phyloP scores from a whole-genome alignment of 1,284 basidiomycete genomes.

The Austroboletus niveus region DNA sequence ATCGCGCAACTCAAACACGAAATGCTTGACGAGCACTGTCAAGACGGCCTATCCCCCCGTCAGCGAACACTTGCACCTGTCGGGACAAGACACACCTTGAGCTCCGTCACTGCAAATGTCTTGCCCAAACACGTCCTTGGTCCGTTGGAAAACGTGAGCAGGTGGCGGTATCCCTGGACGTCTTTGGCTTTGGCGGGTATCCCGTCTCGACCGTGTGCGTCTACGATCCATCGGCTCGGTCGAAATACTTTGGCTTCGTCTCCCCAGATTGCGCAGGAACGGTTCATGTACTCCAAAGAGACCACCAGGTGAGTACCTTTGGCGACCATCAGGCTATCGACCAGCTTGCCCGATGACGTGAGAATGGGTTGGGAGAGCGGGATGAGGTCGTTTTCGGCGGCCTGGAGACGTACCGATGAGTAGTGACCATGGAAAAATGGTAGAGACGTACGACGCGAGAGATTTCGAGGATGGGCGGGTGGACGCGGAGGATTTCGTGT shows the following conservation, averaged over 20 bases:
- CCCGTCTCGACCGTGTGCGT: not conserved
- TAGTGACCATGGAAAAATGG: not conserved
- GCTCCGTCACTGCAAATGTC: conserved; percentile 41
- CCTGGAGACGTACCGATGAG: conserved; percentile 26
- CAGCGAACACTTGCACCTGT: too few relatives aligned
- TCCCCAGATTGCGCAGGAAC: conserved; percentile 45
- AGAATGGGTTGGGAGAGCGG: conserved; percentile 27
- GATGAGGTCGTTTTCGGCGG: conserved; percentile 48
- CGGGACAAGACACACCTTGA: conserved; percentile 41
- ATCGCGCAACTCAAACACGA: conserved; percentile 21
- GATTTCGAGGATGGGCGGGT: conserved; percentile 28
- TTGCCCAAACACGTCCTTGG: conserved; percentile 43
- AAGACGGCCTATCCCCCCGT: conserved; percentile 5
- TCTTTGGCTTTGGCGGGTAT: conserved; percentile 31
- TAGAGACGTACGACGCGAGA: conserved; percentile 37
- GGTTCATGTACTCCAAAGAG: conserved; percentile 46
- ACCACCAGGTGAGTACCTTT: conserved; percentile 43
- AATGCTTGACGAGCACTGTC: conserved; percentile 9
- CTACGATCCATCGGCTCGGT: conserved; percentile 38
- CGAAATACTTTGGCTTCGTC: conserved; percentile 34
- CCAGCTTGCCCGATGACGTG: conserved; percentile 38
- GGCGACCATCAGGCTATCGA: conserved; percentile 40
- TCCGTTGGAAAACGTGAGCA: conserved; percentile 42
- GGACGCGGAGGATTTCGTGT: conserved; percentile 21
- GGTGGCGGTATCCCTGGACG: conserved; percentile 39